phyloP scores from a whole-genome alignment of 2,329 filamentous ascomycete species.

The Fusarium continuum region DNA sequence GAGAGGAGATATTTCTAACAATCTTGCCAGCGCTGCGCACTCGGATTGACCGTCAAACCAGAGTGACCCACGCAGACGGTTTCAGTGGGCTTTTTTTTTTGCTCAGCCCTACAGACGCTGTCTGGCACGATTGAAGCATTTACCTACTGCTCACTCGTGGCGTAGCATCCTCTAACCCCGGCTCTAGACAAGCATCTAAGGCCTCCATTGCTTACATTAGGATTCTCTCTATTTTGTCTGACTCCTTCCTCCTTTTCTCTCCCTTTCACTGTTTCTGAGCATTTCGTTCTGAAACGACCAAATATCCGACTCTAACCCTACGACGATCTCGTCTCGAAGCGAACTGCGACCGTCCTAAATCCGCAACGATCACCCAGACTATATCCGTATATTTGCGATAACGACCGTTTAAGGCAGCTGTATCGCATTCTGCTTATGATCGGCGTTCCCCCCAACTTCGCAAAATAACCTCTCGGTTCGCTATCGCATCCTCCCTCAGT shows the following conservation, averaged over 20 bases:
- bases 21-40: slow-evolving; percentile 21
- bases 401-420: not conserved
- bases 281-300: not conserved
- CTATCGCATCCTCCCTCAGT: slow-evolving; percentile 24
- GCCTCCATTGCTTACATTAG: slow-evolving; percentile 43
- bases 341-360: slow-evolving; percentile 3
- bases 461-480: slow-evolving; percentile 4
- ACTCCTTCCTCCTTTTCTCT: slow-evolving; percentile 17
- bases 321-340: slow-evolving; percentile 12
- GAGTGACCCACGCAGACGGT: slow-evolving; percentile 18
- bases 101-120: slow-evolving; percentile 40
- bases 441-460: slow-evolving; percentile 7
- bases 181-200: slow-evolving; percentile 32
- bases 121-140: slow-evolving; percentile 27
- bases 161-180: slow-evolving; percentile 40
- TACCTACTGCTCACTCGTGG: slow-evolving; percentile 40
- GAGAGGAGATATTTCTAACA: slow-evolving; percentile 28
- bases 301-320: not conserved
- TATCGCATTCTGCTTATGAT: slow-evolving; percentile 21
- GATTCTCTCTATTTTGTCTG: slow-evolving; percentile 22
- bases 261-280: slow-evolving; percentile 1
- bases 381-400: slow-evolving; percentile 12
- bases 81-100: slow-evolving; percentile 36
- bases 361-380: not conserved
- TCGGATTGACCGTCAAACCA: slow-evolving; percentile 25